Conservation (phyloP, 768 basidiomycete genomes). For the Suillus discolor region DNA sequence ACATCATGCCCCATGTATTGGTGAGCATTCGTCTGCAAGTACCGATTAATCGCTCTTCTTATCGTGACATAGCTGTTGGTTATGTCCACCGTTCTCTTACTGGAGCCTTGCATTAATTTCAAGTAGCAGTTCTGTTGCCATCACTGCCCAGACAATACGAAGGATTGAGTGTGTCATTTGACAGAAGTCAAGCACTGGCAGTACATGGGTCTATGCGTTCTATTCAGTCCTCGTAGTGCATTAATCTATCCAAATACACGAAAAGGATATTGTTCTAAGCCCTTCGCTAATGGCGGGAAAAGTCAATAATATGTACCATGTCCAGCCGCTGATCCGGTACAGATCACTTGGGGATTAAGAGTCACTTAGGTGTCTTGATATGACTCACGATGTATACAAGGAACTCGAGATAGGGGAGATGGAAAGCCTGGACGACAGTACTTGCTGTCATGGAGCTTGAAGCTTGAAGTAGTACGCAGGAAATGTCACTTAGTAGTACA, state of each 20-base stretch:
- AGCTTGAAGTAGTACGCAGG: too few relatives aligned
- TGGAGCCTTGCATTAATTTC: neutral
- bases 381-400: too few relatives aligned
- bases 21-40: neutral
- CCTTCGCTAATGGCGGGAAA: neutral
- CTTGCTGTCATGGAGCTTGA: too few relatives aligned
- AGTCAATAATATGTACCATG: neutral
- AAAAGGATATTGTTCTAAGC: slow-evolving; percentile 13
- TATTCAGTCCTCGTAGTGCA: neutral
- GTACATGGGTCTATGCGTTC: neutral
- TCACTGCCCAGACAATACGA: neutral
- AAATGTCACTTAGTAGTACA: too few relatives aligned
- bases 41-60: neutral
- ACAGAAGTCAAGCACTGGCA: neutral
- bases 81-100: neutral
- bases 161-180: neutral
- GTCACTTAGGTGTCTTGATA: too few relatives aligned
- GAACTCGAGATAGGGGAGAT: too few relatives aligned
- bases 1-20: neutral
- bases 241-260: slow-evolving; percentile 41
- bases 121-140: neutral
- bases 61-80: neutral
- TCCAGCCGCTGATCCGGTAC: neutral
- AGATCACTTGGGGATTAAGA: too few relatives aligned
- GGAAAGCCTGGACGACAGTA: too few relatives aligned